Evolutionary conservation across 2,329 filamentous ascomycete genomes (phyloP).

Genomic region (Talaromyces pinophilus): DNA sequence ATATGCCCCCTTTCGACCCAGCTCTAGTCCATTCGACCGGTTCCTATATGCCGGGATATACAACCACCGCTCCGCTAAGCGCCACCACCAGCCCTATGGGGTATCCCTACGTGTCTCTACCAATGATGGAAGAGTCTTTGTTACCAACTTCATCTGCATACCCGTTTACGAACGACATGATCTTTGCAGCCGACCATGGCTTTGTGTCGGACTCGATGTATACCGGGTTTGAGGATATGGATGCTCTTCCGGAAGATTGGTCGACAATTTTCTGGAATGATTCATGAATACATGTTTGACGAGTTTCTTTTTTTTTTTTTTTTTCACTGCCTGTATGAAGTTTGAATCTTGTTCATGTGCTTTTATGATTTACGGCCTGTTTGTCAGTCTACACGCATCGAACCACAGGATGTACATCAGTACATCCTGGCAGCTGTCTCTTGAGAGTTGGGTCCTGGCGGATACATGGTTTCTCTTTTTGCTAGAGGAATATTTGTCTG

Average conservation of each 20-base stretch:
- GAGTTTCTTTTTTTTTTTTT: neutral
- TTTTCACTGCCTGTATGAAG: neutral
- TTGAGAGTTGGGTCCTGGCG: constrained; percentile 10
- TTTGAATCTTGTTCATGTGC: neutral
- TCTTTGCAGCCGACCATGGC: constrained; percentile 22
- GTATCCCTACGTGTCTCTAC: constrained; percentile 22
- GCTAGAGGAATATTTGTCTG: neutral
- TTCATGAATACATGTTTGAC: constrained; percentile 13
- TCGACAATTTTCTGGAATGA: constrained; percentile 40
- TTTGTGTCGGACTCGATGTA: constrained; percentile 22
- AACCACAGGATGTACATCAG: constrained; percentile 12
- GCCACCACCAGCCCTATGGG: constrained; percentile 7
- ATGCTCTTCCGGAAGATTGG: constrained; percentile 51
- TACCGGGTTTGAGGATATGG: constrained; percentile 30
- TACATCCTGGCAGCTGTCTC: constrained; percentile 16
- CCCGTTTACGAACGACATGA: constrained; percentile 18
- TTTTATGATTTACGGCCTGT: constrained; percentile 8
- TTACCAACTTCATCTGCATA: constrained; percentile 16
- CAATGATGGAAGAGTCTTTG: constrained; percentile 21
- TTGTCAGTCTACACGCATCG: constrained; percentile 14
- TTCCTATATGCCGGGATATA: neutral
- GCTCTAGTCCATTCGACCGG: neutral
- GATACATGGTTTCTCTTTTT: neutral
- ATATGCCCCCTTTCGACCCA: constrained; percentile 9
- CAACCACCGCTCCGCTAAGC: neutral